These are phyloP conservation scores for Microbotryum lychnidis-dioicae DNA, from an alignment of 1,284 basidiomycete genomes.

Conservation along the genomic window DNA sequence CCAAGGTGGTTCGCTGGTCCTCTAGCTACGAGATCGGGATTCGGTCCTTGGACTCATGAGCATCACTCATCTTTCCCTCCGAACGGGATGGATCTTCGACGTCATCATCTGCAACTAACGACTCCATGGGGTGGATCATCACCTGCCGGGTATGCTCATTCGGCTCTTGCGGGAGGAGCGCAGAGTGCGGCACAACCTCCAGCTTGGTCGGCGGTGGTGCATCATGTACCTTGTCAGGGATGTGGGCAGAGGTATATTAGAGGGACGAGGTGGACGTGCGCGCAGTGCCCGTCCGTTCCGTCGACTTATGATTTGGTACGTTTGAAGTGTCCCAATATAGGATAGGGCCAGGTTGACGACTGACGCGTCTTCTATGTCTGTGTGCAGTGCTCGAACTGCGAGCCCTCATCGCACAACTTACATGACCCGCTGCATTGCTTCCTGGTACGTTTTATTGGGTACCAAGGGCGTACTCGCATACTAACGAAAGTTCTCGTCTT, in stretches of 20 bases:
- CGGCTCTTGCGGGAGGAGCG: background rate
- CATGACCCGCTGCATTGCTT: conserved; percentile 6
- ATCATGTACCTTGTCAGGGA: background rate
- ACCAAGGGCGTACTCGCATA: background rate
- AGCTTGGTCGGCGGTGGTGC: background rate
- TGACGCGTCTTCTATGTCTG: background rate
- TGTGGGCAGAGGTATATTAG: background rate
- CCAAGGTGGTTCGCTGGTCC: background rate
- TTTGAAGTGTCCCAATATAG: background rate
- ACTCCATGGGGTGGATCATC: too few species aligned
- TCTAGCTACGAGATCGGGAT: background rate
- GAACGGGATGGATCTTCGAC: too few species aligned
- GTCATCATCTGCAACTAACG: too few species aligned
- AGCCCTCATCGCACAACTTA: background rate
- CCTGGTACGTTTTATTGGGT: background rate
- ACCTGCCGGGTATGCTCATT: background rate
- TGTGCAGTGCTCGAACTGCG: conserved; percentile 6
- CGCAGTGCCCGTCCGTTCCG: conserved; percentile 3
- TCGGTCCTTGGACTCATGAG: background rate
- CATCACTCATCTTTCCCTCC: too few species aligned
- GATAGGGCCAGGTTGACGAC: background rate
- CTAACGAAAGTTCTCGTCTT: too few species aligned
- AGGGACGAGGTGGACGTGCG: conserved; percentile 7
- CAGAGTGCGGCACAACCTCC: background rate
- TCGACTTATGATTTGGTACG: conserved; percentile 5